phyloP scores from a whole-genome alignment of 2,329 filamentous ascomycete species.

The Trichocomaceae sp. region DNA sequence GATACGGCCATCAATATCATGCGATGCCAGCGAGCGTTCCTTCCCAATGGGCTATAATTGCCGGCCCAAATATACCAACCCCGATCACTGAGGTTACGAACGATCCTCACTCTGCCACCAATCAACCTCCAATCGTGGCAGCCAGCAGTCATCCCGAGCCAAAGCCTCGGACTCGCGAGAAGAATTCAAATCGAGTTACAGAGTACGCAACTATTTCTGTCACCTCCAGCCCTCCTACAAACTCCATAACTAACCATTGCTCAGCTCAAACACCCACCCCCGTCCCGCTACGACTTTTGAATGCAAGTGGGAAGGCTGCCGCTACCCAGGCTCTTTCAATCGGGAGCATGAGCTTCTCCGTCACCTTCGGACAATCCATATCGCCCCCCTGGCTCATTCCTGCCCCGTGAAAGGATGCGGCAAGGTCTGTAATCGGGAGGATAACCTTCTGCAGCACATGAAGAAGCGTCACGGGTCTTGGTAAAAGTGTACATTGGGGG shows the following conservation, averaged over 20 bases:
- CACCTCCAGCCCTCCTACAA: too few species aligned
- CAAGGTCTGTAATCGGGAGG: background rate
- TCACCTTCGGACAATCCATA: slow-evolving; percentile 16
- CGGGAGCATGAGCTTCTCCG: slow-evolving; percentile 14
- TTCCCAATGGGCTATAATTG: background rate
- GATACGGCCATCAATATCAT: background rate
- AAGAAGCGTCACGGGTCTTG: background rate
- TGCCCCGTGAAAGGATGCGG: slow-evolving; percentile 3
- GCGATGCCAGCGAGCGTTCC: background rate
- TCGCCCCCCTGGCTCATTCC: slow-evolving; percentile 12
- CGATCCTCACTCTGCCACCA: background rate
- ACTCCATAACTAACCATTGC: too few species aligned
- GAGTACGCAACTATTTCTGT: background rate
- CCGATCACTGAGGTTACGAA: background rate
- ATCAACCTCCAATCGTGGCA: background rate
- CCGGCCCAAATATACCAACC: background rate
- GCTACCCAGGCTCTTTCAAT: slow-evolving; percentile 12
- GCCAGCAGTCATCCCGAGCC: background rate
- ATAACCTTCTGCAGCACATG: background rate
- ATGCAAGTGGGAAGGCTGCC: slow-evolving; percentile 15
- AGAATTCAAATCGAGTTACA: background rate
- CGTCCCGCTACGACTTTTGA: background rate
- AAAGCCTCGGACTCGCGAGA: background rate
- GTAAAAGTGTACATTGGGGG: background rate
- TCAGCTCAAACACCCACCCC: background rate